Evolutionary conservation across 495 filamentous ascomycete species (phyloP).

Genomic region (Aspergillus indologenus): DNA sequence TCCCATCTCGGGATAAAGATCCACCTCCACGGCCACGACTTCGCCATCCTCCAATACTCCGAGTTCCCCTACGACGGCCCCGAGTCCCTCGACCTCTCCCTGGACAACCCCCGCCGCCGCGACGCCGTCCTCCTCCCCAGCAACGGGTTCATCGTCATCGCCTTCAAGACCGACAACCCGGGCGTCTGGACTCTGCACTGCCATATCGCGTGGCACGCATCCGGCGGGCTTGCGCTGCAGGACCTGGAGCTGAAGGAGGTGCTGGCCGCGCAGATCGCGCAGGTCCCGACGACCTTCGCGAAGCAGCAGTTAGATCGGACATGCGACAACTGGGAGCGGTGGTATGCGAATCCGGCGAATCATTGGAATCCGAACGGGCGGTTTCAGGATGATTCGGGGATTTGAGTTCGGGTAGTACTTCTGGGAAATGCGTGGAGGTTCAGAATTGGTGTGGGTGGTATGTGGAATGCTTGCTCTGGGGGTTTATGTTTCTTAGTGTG

Average conservation of each 20-base stretch:
- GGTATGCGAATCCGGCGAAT: not conserved
- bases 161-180: conserved; percentile 60
- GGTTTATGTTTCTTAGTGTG: no score
- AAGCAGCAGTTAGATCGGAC: conserved; percentile 1
- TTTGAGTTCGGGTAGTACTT: no score
- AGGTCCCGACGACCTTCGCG: not conserved
- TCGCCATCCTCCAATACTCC: conserved; percentile 31
- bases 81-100: conserved; percentile 15
- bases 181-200: conserved; percentile 47
- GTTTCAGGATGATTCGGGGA: conserved; percentile 15
- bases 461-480: no score
- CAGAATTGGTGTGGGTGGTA: no score
- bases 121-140: conserved; percentile 48
- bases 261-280: not conserved
- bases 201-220: conserved; percentile 43
- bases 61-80: conserved; percentile 40
- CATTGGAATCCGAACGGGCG: conserved; percentile 1
- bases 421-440: no score
- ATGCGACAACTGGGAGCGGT: conserved; percentile 3
- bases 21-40: conserved; percentile 79
- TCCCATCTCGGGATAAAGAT: conserved; percentile 40
- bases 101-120: conserved; percentile 28
- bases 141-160: conserved; percentile 49
- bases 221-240: conserved; percentile 35
- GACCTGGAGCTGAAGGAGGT: conserved; percentile 29